Evolutionary conservation across 2,329 filamentous ascomycete species (phyloP), one percentile per base, ranked within the genome.

Genomic region (Hortaea werneckii): DNA sequence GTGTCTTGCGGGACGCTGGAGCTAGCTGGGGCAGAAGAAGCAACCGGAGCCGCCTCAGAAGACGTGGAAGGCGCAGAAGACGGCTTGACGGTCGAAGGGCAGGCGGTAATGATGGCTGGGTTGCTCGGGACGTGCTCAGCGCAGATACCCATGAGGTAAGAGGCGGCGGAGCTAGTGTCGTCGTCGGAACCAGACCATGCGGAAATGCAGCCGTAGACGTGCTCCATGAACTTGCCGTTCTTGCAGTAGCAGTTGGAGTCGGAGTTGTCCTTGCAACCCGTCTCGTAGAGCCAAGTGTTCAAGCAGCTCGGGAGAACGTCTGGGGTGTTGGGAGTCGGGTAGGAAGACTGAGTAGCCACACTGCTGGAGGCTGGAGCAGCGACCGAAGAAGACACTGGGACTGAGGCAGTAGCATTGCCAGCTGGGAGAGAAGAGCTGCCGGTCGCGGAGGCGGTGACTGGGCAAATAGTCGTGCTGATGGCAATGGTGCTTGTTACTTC

Each of bases 91-190:
- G 74, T 75, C 1, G 66, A 64, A 26, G 84, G 79, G 56, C 87
- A 80, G 52, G 78, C 80, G 42, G 85, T 94, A 61, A 87, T 78
- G 59, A 96, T 85, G 53, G 76, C 85, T n/a, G 89, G 87, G 77
- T 95, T 95, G 63, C 77, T 58, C 11, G 76, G 72, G 32, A 87
- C 76, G 67, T 83, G 82, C 44, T 76, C 70, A 47, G 85, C 87
- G 72, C 90, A 96, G 69, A 96, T 86, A 65, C 89, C 48, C 67
- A 89, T 83, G 74, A 95, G 83, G 79, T 86, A 95, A 58, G 78
- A 77, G 49, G 92, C 76, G 50, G 87, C 86, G 57, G 80, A 69
- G 45, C 79, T 73, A 56, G 90, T 75, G 62, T 85, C 77, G 40
- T 77, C 71, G 50, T 82, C 76, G 48, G 76, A 75, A 49, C 76